These are phyloP conservation scores for Gossypium davidsonii DNA, from an alignment of 441 rosid genomes.

Conservation along the genomic window DNA sequence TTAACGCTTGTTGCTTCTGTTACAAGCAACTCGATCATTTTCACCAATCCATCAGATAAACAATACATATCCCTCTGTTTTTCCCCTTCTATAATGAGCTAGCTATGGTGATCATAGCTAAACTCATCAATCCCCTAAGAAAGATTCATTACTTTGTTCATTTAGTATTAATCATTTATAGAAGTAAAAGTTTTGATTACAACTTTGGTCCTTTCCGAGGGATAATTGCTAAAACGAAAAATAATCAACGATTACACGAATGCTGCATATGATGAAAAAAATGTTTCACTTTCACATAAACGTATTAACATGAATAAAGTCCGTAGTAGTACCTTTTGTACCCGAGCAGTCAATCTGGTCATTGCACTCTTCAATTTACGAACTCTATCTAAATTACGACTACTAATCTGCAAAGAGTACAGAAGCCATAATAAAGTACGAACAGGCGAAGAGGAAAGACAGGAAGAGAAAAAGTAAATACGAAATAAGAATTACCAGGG, in stretches of 20 bases:
- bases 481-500: conserved; percentile 40
- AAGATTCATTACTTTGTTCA: too few relatives aligned
- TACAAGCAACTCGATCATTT: neutral
- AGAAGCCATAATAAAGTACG: neutral
- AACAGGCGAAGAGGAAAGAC: neutral
- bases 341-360: conserved; percentile 92
- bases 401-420: conserved; percentile 61
- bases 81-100: too few relatives aligned
- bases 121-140: too few relatives aligned
- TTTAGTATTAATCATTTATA: too few relatives aligned
- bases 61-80: too few relatives aligned
- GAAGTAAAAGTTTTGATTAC: too few relatives aligned
- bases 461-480: neutral
- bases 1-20: neutral
- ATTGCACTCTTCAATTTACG: conserved; percentile 94
- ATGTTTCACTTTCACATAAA: neutral
- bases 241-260: neutral
- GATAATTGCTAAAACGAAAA: neutral
- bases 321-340: conserved; percentile 63
- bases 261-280: neutral
- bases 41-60: too few relatives aligned
- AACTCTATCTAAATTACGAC: conserved; percentile 93
- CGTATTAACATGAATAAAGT: neutral
- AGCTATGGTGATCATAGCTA: too few relatives aligned
- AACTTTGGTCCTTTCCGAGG: too few relatives aligned